Evolutionary conservation across 2,329 filamentous ascomycete genomes (phyloP).

Genomic region (Penicillium aurantiogriseum): DNA sequence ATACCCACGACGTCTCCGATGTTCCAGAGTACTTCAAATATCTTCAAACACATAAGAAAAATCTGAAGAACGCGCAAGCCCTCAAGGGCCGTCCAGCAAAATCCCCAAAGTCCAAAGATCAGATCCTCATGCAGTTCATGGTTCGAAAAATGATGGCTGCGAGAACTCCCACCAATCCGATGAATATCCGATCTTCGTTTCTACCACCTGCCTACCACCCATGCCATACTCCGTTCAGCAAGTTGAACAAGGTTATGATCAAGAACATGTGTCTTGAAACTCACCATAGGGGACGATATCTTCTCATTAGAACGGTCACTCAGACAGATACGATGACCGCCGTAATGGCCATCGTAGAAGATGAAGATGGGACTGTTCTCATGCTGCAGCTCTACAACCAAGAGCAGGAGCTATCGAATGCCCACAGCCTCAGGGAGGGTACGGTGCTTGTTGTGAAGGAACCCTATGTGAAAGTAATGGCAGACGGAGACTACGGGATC

Average conservation of each 20-base stretch:
- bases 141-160: conserved; percentile 1
- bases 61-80: conserved; percentile 13
- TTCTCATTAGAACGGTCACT: conserved; percentile 35
- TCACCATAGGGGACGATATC: conserved; percentile 41
- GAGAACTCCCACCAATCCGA: not conserved
- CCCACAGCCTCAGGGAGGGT: conserved; percentile 35
- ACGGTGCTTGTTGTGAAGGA: conserved; percentile 52
- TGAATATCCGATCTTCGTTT: conserved; percentile 14
- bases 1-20: conserved; percentile 13
- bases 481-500: conserved; percentile 44
- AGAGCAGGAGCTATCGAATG: conserved; percentile 32
- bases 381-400: conserved; percentile 46
- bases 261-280: conserved; percentile 38
- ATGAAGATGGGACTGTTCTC: conserved; percentile 39
- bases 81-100: conserved; percentile 13
- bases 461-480: conserved; percentile 50
- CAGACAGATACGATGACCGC: conserved; percentile 31
- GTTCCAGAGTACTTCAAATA: conserved; percentile 10
- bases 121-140: conserved; percentile 19
- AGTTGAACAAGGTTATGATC: conserved; percentile 31
- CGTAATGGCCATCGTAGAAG: conserved; percentile 41
- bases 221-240: conserved; percentile 9
- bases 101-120: conserved; percentile 13
- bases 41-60: conserved; percentile 11
- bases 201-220: conserved; percentile 23